These are phyloP conservation scores for Trametes maxima DNA, from an alignment of 768 basidiomycete genomes.

Conservation along the genomic window DNA sequence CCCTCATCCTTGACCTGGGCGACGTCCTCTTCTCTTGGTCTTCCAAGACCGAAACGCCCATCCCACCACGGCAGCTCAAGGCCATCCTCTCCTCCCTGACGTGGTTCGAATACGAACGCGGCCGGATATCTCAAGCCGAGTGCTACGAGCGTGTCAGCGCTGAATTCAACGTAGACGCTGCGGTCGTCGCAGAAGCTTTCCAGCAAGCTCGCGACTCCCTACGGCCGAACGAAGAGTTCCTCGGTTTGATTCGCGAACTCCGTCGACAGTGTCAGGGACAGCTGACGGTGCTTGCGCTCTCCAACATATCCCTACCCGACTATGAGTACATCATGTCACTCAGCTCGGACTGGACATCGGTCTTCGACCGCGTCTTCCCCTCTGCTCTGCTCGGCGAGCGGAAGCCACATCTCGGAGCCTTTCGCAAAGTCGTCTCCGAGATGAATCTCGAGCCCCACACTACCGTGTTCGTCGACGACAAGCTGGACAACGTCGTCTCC, in stretches of 20 bases:
- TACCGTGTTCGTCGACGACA: conserved; percentile 62
- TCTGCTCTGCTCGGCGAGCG: conserved; percentile 55
- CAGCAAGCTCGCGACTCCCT: conserved; percentile 51
- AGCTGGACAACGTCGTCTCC: conserved; percentile 57
- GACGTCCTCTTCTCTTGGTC: conserved; percentile 63
- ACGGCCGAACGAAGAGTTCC: conserved; percentile 46
- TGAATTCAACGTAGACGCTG: conserved; percentile 36
- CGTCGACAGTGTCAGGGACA: conserved; percentile 33
- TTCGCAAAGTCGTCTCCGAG: conserved; percentile 47
- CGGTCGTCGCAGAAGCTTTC: conserved; percentile 47
- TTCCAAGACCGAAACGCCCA: conserved; percentile 43
- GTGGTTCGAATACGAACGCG: conserved; percentile 59
- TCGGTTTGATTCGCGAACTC: conserved; percentile 49
- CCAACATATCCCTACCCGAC: conserved; percentile 59
- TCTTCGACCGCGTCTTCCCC: conserved; percentile 49
- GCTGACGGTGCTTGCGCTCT: conserved; percentile 54
- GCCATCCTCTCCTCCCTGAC: conserved; percentile 48
- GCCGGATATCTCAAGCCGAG: conserved; percentile 45
- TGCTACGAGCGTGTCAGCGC: conserved; percentile 46
- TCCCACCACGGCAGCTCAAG: conserved; percentile 45
- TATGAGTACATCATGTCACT: conserved; percentile 47
- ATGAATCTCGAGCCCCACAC: conserved; percentile 47
- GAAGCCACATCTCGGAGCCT: conserved; percentile 58
- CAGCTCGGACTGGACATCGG: conserved; percentile 45
- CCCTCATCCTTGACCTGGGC: conserved; percentile 56